Conservation (phyloP, 306 rosid species). For the Lathyrus sativus region DNA sequence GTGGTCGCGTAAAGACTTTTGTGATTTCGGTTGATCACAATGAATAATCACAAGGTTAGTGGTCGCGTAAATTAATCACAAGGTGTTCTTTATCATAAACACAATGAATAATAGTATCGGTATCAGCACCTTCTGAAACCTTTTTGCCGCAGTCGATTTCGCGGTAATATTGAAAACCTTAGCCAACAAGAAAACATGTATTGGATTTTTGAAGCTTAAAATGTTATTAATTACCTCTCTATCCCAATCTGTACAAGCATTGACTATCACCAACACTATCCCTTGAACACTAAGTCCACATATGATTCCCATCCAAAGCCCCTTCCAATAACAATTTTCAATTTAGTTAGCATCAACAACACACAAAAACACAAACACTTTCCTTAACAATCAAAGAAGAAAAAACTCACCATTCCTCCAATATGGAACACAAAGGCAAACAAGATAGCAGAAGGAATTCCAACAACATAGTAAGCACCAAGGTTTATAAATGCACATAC, state of each 20-base stretch:
- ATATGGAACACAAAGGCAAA: conserved; percentile 56
- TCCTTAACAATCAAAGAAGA: conserved; percentile 3
- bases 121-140: too few species aligned
- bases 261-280: conserved; percentile 42
- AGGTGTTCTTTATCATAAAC: too few species aligned
- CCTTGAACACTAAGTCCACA: conserved; percentile 63
- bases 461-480: conserved; percentile 63
- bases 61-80: too few species aligned
- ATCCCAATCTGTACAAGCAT: conserved; percentile 50
- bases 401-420: conserved; percentile 58
- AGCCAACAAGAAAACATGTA: not conserved
- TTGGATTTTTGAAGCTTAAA: not conserved
- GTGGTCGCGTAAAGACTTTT: too few species aligned
- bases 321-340: conserved; percentile 38
- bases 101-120: too few species aligned
- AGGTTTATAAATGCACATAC: conserved; percentile 62
- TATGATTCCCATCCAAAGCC: conserved; percentile 69
- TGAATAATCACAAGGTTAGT: too few species aligned
- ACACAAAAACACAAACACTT: not conserved
- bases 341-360: not conserved
- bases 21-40: too few species aligned
- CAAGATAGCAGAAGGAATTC: conserved; percentile 57
- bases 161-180: too few species aligned
- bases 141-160: too few species aligned
- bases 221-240: conserved; percentile 36